Evolutionary conservation across 2,329 filamentous ascomycete genomes (phyloP), one percentile per base, ranked within the genome.

Genomic region (Aspergillus pseudoviridinutans): DNA sequence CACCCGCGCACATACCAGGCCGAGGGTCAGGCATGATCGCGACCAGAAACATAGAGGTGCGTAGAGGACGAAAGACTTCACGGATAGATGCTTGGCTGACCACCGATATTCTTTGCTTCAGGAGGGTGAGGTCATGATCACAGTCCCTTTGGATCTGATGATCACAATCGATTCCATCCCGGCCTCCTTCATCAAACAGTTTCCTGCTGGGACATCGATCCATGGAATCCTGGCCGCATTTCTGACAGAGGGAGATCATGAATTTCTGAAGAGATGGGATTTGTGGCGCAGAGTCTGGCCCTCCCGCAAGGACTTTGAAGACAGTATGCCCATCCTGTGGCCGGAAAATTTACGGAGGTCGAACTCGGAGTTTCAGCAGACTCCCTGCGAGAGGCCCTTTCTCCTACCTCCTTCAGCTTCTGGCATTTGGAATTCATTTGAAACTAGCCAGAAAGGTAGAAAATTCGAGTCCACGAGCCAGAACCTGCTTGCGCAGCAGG

Each of bases 1-100:
- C 78, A 1, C 86, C 90, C 2, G 80, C 84, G 42, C 78, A 77
- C 50, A 84, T 95, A n/a, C 83, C 87, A 1, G 87, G 86, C 2
- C 82, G 88, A 56, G 91, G 91, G 46, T 82, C 93, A 56, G 91
- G 92, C 42, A 85, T 96, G 51, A 79, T 92, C 28, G 87, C 90
- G 7, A 86, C 84, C 14, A 81, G 82, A 42, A 76, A 81, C 5
- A 80, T 93, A 58, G 76, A 87, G 75, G 88, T 89, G 49, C 56
- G 59, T 57, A 49, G 32, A 14, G 29, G 29, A 41, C 22, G 10
- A 50, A 3, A 0, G 6, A 22, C 9, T 51, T 2, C 6, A 7
- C n/a, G n/a, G 14, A 35, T 24, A 29, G n/a, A 6, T 4, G 1
- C 3, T 8, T 46, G 27, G 29, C 50, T 49, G 24, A 49, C 12